These are phyloP conservation scores for Penicillium sclerotigenum DNA, from an alignment of 2,329 filamentous ascomycete species.

Conservation along the genomic window DNA sequence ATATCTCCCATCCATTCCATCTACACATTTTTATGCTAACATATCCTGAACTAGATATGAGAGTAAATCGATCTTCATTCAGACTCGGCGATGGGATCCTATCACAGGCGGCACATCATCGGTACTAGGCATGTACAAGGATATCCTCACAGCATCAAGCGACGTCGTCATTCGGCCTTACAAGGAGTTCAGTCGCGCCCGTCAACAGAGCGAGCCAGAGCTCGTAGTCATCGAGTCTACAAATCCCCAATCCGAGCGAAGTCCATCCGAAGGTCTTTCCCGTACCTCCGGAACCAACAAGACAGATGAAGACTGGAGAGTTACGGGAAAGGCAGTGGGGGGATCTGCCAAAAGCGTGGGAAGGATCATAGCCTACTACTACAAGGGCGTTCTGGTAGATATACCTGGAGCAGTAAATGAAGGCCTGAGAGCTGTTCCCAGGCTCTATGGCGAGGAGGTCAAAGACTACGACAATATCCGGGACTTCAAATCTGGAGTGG, in stretches of 20 bases:
- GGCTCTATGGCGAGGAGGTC: conserved; percentile 38
- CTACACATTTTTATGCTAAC: neutral
- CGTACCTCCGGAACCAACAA: neutral
- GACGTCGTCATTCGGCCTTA: conserved; percentile 25
- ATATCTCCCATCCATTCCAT: neutral
- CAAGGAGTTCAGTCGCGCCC: conserved; percentile 16
- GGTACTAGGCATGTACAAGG: conserved; percentile 19
- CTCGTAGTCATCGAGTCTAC: conserved; percentile 3
- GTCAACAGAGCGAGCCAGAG: conserved; percentile 3
- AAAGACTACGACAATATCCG: conserved; percentile 32
- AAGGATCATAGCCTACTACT: conserved; percentile 26
- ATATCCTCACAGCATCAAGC: conserved; percentile 20
- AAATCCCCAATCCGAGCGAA: neutral
- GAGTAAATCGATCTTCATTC: conserved; percentile 26
- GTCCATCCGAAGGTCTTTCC: neutral
- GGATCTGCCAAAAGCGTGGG: conserved; percentile 25
- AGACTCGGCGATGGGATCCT: conserved; percentile 34
- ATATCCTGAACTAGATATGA: conserved; percentile 15
- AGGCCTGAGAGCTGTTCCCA: conserved; percentile 36
- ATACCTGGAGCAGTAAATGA: conserved; percentile 38
- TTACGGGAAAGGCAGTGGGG: conserved; percentile 7
- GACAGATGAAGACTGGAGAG: neutral
- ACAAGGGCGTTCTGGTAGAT: conserved; percentile 37
- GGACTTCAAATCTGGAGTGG: conserved; percentile 34
- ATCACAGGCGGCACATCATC: conserved; percentile 27